Conservation (phyloP, 2,329 filamentous ascomycete genomes). For the Sporothrix dimorphospora region DNA sequence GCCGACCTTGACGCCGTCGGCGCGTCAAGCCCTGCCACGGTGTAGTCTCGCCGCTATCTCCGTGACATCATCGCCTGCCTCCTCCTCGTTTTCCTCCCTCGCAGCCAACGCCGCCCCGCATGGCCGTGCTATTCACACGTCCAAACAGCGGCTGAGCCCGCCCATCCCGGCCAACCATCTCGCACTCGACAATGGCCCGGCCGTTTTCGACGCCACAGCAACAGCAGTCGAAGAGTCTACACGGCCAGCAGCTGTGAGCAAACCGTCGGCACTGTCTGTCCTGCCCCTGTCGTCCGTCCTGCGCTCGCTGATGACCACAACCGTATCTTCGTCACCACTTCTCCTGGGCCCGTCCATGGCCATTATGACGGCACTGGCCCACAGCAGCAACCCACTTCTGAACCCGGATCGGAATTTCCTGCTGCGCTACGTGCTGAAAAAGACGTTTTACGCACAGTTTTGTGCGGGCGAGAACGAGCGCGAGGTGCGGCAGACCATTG, state of each 20-base stretch:
- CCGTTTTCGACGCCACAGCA: neutral
- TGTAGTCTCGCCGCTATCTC: neutral
- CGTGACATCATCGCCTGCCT: neutral
- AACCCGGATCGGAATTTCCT: constrained; percentile 76
- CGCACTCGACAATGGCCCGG: neutral
- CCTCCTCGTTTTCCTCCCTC: neutral
- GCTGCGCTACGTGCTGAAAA: constrained; percentile 70
- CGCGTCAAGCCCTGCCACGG: constrained; percentile 17
- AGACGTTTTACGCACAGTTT: constrained; percentile 89
- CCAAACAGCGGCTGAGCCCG: constrained; percentile 22
- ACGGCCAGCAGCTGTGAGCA: neutral
- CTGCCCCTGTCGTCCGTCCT: constrained; percentile 68
- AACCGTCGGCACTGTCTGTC: constrained; percentile 57
- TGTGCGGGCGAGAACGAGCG: constrained; percentile 76
- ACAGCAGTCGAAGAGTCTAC: neutral
- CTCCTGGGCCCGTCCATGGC: constrained; percentile 72
- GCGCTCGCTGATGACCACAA: constrained; percentile 69
- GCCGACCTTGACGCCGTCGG: neutral
- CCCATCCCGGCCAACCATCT: neutral
- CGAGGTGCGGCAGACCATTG: constrained; percentile 69
- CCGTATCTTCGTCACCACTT: constrained; percentile 69
- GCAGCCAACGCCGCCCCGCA: neutral
- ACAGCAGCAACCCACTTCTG: constrained; percentile 67
- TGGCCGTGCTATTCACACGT: constrained; percentile 26
- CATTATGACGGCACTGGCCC: constrained; percentile 69